Evolutionary conservation across 345 rosid genomes (phyloP), one percentile per base, ranked within the genome.

Genomic region (Brassica napus): DNA sequence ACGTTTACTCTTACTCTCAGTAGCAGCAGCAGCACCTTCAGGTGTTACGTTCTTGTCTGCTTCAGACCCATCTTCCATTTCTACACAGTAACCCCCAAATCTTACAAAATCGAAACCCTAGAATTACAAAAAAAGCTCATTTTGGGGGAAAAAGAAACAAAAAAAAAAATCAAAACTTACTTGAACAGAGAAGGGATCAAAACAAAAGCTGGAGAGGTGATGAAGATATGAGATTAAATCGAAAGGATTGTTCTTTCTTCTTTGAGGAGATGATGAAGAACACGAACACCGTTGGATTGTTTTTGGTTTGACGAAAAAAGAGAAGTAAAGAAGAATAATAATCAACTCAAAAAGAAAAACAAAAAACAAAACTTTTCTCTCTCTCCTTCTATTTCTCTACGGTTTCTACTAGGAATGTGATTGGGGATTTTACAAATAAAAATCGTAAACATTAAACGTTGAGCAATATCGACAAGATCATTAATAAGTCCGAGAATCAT

Each of bases 1-100:
- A 24, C 98, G 84, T 85, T 92, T 94, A 32, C 92, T 82, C 90
- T 86, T 92, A 44, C 55, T 76, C 69, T 86, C 90, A 71, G 54
- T 47, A 47, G 54, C 37, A 12, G 18, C 54, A 28, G 35, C 47
- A 37, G 10, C 83, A 66, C 86, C 92, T 83, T 88, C 97, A 55
- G 83, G 82, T 23, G 90, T 79, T 82, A 86, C 79, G 82, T 86
- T 90, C 84, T 75, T 89, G 83, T 86, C 90, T 82, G 86, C 89
- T 23, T 88, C 92, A 6, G 77, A 82, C 30, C 67, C 84, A 37
- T 49, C 90, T 82, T 85, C 89, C 92, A 87, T 88, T 83, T 55
- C 52, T 70, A 31, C 12, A 24, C 57, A 49, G 64, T 18, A 64
- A 61, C 1, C 42, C 72, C 81, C 61, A 66, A 71, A 64, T 34